Evolutionary conservation across 2,329 filamentous ascomycete species (phyloP), one percentile per base, ranked within the genome.

Genomic region (Fusarium clavum): DNA sequence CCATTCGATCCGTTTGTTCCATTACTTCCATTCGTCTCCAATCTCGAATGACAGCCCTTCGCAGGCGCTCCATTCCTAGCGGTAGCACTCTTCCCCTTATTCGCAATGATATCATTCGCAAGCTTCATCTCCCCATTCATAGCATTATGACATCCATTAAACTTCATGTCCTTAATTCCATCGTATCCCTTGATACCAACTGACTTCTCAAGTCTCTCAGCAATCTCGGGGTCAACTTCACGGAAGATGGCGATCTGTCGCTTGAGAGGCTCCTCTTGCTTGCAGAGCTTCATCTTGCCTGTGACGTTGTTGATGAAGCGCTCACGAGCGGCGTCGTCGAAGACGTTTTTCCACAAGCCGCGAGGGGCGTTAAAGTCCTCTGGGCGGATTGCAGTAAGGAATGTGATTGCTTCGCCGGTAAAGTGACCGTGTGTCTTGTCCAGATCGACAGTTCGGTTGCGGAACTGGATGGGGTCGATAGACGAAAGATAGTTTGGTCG

Each of bases 211-310:
- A 90, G 75, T 1, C 88, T 80, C 12, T 79, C 75, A 0, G 88
- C 88, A 29, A 91, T 79, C 52, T 90, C 88, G 1, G 85, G 81
- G 9, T 84, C 85, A 0, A 91, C 88, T 74, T 90, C 88, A 3
- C 88, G 82, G 83, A 90, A 90, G 75, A 91, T 91, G 55, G 83
- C 85, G 63, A 91, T 90, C 78, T 90, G 87, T 18, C 88, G 81
- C 83, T 88, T 90, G 77, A 91, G 81, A 5, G 89, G 85, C 76
- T 90, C 88, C 69, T 88, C 79, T 45, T 88, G 81, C 51, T 79
- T 81, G 76, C 88, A 90, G 5, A 83, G 83, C 29, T 78, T 80
- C 87, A 90, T 90, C 78, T 91, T 89, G 5, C 87, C 87, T 0
- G 86, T 83, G 6, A 90, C 84, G 59, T 90, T 91, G 41, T 80